Evolutionary conservation across 164 flowering plant species (phyloP).

Genomic region (Vitis riparia): DNA sequence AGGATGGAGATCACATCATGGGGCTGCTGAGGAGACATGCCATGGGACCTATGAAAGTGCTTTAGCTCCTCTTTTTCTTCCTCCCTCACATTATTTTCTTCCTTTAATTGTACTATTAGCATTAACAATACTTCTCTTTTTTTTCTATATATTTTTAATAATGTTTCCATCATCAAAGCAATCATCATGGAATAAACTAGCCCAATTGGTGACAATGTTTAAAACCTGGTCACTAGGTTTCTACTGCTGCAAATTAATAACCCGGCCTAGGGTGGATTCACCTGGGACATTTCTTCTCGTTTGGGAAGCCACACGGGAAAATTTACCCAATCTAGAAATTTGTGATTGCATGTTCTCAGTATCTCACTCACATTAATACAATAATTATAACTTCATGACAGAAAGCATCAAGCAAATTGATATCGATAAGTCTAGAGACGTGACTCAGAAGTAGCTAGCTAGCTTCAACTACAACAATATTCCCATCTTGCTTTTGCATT

Average conservation of each 20-base stretch:
- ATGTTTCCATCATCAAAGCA: constrained; percentile 35
- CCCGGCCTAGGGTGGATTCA: background rate
- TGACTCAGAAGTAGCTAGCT: no score
- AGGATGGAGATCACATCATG: constrained; percentile 22
- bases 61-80: constrained; percentile 36
- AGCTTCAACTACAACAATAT: no score
- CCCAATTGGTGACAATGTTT: constrained; percentile 14
- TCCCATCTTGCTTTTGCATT: no score
- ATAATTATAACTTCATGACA: no score
- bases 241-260: background rate
- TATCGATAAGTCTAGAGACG: no score
- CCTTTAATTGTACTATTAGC: constrained; percentile 38
- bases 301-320: background rate
- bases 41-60: constrained; percentile 48
- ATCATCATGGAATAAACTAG: constrained; percentile 36
- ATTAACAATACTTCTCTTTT: constrained; percentile 18
- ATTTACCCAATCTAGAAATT: background rate
- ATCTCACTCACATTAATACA: no score
- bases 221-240: background rate
- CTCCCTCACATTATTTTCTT: constrained; percentile 30
- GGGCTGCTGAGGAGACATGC: constrained; percentile 30
- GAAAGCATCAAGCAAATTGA: no score
- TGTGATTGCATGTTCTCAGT: no score
- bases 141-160: constrained; percentile 18
- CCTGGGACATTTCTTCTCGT: background rate